Percentiles rank a stretch among this genome's conserved stretches.
phyloP scores from a whole-genome alignment of 1,284 basidiomycete genomes.

The Puccinia triticina region DNA sequence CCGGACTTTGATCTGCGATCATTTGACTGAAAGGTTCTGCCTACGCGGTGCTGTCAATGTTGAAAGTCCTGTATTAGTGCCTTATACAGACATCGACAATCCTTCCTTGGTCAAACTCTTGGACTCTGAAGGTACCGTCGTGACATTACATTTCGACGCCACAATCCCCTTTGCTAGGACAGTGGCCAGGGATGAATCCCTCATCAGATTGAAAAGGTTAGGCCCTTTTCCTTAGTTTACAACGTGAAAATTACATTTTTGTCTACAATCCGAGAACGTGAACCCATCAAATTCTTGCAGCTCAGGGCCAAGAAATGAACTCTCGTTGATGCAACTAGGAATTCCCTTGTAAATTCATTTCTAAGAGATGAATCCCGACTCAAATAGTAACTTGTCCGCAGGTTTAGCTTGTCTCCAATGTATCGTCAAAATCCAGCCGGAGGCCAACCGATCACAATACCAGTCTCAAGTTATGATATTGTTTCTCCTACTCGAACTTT shows the following conservation, averaged over 20 bases:
- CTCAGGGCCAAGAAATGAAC: neutral
- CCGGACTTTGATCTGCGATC: constrained; percentile 58
- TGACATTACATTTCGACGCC: constrained; percentile 57
- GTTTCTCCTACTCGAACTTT: constrained; percentile 58
- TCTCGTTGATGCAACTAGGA: neutral
- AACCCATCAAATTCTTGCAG: neutral
- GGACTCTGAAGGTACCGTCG: constrained; percentile 60
- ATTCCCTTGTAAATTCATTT: neutral
- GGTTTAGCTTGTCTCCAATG: constrained; percentile 60
- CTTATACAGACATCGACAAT: constrained; percentile 56
- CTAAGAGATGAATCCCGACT: neutral
- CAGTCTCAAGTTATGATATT: constrained; percentile 60
- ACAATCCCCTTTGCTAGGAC: constrained; percentile 59
- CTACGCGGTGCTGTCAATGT: constrained; percentile 60
- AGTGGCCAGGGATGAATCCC: constrained; percentile 57
- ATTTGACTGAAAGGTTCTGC: constrained; percentile 57
- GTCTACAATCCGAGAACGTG: neutral
- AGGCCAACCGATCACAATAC: constrained; percentile 59
- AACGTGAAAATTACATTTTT: no score
- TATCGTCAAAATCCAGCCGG: constrained; percentile 60
- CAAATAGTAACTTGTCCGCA: constrained; percentile 55
- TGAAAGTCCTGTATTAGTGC: constrained; percentile 59
- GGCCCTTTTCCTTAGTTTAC: no score
- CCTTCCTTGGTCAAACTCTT: constrained; percentile 58
- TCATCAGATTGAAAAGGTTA: constrained; percentile 46